Base-by-base conservation (phyloP, 805 yeast species). In the Wickerhamomyces ciferrii region DNA sequence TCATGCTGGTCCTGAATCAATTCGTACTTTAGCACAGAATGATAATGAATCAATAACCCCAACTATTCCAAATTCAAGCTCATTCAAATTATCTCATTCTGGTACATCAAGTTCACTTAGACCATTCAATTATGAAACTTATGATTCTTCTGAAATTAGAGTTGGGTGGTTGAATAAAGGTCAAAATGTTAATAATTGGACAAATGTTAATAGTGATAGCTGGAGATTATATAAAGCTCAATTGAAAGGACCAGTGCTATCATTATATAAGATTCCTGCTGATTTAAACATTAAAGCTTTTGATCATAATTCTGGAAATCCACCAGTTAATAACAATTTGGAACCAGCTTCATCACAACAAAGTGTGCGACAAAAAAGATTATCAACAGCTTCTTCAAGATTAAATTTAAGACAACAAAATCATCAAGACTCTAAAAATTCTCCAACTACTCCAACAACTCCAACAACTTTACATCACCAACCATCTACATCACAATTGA, bases 181-280 rank as follows among this genome's bases (percentile, higher is more conserved):
- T 2, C 62, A 64, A 29, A 67, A 68, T 37, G 50, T 59, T 36
- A 52, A 45, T 15, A 53, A 58, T 25, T 55, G 55, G 51, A 51
- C 52, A 35, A 48, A 45, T 19, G 40, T 57, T 4, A 49, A 51
- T 20, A 39, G 59, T 5, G 61, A 57, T 38, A 53, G 58, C 1
- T 63, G 68, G 68, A 60, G 75, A 48, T 61, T 87, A 29, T 78
- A 70, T 47, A 71, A 84, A 43, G 89, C 85, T 0, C 87, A 82
- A 56, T 66, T 90, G 47, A 78, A 74, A 54, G 96, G 96, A 18
- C 78, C 90, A 2, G 69, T 71, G 39, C 65, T 90, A 44, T 70
- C 72, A 45, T 62, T 90, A 17, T 86, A 77, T 68, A 84, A 79
- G 60, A 74, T 80, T 34, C 83, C 75, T 2, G 63, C 68, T 23